Conservation (phyloP, 2,329 filamentous ascomycete genomes). For the Purpureocillium takamizusanense region DNA sequence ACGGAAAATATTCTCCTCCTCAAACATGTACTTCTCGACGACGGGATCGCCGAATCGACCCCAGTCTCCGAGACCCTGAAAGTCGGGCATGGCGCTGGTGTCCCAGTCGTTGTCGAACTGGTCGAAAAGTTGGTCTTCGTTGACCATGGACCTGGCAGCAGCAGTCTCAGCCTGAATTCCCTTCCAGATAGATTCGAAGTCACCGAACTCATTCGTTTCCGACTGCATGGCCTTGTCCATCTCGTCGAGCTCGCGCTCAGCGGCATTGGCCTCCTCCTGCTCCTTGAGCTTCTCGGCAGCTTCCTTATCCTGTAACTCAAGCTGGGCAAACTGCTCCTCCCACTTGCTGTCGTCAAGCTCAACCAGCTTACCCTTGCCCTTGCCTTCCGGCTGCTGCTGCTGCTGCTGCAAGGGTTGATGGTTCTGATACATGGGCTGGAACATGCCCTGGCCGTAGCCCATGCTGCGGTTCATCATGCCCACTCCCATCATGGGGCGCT, state of each 20-base stretch:
- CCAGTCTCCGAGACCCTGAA: constrained; percentile 59
- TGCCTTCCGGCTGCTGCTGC: constrained; percentile 42
- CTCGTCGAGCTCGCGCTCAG: constrained; percentile 80
- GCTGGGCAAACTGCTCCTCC: constrained; percentile 92
- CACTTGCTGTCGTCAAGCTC: constrained; percentile 90
- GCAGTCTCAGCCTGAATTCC: constrained; percentile 71
- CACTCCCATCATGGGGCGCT: constrained; percentile 53
- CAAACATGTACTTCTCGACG: constrained; percentile 87
- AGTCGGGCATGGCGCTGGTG: constrained; percentile 44
- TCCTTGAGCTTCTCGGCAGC: constrained; percentile 33
- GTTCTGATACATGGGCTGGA: constrained; percentile 37
- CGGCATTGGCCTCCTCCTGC: constrained; percentile 55
- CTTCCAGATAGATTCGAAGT: constrained; percentile 85
- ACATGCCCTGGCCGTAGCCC: constrained; percentile 44
- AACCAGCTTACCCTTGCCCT: constrained; percentile 87
- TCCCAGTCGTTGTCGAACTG: constrained; percentile 73
- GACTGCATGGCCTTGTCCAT: constrained; percentile 63
- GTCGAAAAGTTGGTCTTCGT: constrained; percentile 52
- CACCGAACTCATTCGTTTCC: constrained; percentile 68
- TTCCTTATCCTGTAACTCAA: constrained; percentile 58
- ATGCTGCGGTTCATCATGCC: constrained; percentile 43
- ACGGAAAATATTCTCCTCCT: constrained; percentile 85
- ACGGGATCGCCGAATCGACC: constrained; percentile 62
- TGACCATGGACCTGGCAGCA: constrained; percentile 61
- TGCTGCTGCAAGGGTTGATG: constrained; percentile 38